Base-by-base conservation (phyloP, 371 early-diverging fungal species). In the Rhizopus sp. region DNA sequence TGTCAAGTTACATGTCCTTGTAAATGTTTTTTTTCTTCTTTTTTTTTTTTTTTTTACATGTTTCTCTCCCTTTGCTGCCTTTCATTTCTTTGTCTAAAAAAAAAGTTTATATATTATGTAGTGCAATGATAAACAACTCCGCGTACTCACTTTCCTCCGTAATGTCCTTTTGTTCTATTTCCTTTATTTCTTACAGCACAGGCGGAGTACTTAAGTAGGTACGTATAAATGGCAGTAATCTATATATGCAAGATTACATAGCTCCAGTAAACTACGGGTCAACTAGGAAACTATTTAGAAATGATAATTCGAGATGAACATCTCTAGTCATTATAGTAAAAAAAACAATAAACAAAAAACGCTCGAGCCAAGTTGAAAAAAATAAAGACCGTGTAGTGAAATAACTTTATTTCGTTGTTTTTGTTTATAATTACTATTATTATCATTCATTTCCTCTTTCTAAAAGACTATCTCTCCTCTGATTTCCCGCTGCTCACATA, bases 281-380 rank as follows among this genome's bases (percentile, higher is more conserved):
- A n/a, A n/a, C n/a, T n/a, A n/a, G n/a, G n/a, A n/a, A n/a, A n/a
- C n/a, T n/a, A n/a, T n/a, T n/a, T n/a, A 45, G 32, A 39, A 32
- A 47, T 23, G n/a, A 30, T n/a, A 33, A 40, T 23, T n/a, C 39
- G 32, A 50, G 32, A 46, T 30, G 3, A 10, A 23, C 39, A 4
- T 35, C 37, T 45, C 44, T 59, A 55, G 55, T 33, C 55, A 61
- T 35, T 42, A 50, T 55, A 55, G 55, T 50, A 50, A 41, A 37
- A 35, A n/a, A n/a, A n/a, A n/a, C n/a, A n/a, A n/a, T 35, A 58
- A 58, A 58, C 59, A 61, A 61, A 55, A 42, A 39, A 45, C 62
- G 62, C 62, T 55, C 62, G 62, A 61, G 62, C 62, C 62, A 61
- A 23, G 50, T 41, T 46, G 48, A 15, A 29, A n/a, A n/a, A n/a